Conservation (phyloP, 1,139 yeast genomes). For the Diutina pseudorugosa region DNA sequence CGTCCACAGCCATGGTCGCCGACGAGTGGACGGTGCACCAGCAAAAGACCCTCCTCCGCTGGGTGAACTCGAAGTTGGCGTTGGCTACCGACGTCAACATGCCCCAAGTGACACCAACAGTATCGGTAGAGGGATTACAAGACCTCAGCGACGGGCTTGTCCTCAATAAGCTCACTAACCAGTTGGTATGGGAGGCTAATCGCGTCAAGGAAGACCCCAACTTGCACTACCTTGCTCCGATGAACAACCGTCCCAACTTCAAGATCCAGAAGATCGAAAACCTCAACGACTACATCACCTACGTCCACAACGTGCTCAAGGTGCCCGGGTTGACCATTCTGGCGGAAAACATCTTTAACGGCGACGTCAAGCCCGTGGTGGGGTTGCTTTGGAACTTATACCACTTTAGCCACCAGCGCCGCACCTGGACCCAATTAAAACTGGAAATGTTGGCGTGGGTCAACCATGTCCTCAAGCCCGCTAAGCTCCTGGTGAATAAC, state of each 20-base stretch:
- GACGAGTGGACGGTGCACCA: conserved; percentile 2
- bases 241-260: conserved; percentile 1
- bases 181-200: conserved; percentile 1
- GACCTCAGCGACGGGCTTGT: not conserved
- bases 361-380: not conserved
- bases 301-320: not conserved
- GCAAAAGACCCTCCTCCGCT: conserved; percentile 1
- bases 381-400: not conserved
- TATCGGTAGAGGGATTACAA: not conserved
- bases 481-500: not conserved
- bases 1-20: conserved; percentile 1
- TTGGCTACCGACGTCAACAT: not conserved
- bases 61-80: not conserved
- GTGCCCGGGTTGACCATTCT: not conserved
- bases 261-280: not conserved
- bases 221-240: not conserved
- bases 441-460: not conserved
- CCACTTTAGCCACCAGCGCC: not conserved
- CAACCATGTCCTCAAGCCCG: not conserved
- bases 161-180: conserved; percentile 1
- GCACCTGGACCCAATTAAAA: not conserved
- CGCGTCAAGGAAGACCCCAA: not conserved
- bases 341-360: conserved; percentile 2
- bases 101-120: not conserved
- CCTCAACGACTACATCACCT: not conserved